Percentiles rank a stretch among this genome's conserved stretches.
Conservation (phyloP, 1,284 basidiomycete genomes). For the Xanthoconium separans region DNA sequence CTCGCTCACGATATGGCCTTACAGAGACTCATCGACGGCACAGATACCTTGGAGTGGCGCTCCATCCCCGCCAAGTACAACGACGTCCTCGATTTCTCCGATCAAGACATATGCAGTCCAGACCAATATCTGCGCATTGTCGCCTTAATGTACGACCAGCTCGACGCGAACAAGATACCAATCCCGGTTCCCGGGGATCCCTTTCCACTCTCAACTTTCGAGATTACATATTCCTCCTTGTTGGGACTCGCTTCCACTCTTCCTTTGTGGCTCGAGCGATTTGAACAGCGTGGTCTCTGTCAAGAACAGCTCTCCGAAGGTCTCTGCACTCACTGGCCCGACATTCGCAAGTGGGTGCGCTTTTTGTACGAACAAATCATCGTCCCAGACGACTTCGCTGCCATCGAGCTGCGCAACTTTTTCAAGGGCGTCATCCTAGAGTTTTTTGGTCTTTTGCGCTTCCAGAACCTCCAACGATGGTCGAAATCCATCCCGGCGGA, state of each 20-base stretch:
- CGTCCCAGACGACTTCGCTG: conserved; percentile 1
- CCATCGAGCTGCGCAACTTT: conserved; percentile 10
- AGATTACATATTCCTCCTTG: conserved; percentile 15
- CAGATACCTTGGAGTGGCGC: background rate
- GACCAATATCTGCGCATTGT: conserved; percentile 25
- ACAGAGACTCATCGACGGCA: conserved; percentile 16
- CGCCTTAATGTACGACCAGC: conserved; percentile 22
- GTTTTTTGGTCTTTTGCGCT: conserved; percentile 28
- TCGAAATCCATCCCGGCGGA: conserved; percentile 23
- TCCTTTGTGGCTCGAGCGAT: conserved; percentile 21
- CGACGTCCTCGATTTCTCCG: conserved; percentile 14
- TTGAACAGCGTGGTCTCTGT: conserved; percentile 10
- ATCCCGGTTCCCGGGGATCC: background rate
- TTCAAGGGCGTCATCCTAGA: conserved; percentile 27
- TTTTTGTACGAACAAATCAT: conserved; percentile 22
- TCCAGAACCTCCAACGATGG: conserved; percentile 24
- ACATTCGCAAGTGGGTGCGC: conserved; percentile 30
- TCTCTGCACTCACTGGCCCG: conserved; percentile 20
- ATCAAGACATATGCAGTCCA: conserved; percentile 11
- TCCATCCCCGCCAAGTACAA: conserved; percentile 13
- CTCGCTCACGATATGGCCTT: background rate
- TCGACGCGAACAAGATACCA: conserved; percentile 22
- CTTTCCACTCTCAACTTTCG: conserved; percentile 4
- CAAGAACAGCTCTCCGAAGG: conserved; percentile 12
- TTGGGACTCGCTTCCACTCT: conserved; percentile 23